Conservation (phyloP, 768 basidiomycete species). For the Boletus coccyginus region DNA sequence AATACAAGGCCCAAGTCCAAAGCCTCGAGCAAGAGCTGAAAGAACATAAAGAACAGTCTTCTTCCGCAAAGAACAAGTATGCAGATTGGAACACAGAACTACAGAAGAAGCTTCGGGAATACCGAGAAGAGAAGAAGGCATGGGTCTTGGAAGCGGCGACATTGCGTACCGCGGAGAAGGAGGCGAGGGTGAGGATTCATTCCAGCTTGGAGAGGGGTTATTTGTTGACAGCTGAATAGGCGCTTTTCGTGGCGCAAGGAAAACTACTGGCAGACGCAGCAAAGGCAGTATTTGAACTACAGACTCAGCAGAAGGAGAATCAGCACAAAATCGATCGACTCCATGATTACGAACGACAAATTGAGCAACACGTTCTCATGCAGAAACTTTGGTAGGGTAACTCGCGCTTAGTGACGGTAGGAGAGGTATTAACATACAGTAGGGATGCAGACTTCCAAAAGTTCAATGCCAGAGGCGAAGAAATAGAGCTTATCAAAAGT, state of each 20-base stretch:
- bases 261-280: constrained; percentile 66
- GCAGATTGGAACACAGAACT: constrained; percentile 81
- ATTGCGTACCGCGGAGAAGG: constrained; percentile 68
- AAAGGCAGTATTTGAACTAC: constrained; percentile 65
- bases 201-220: not conserved
- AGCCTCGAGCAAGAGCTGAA: constrained; percentile 66
- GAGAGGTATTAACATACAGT: constrained; percentile 9
- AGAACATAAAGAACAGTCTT: constrained; percentile 70
- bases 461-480: constrained; percentile 61
- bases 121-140: constrained; percentile 75
- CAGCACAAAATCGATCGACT: constrained; percentile 80
- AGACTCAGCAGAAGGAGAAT: constrained; percentile 74
- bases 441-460: constrained; percentile 77
- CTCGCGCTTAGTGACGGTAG: not conserved
- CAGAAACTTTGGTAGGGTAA: constrained; percentile 71
- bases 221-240: constrained; percentile 35
- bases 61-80: constrained; percentile 72
- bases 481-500: constrained; percentile 54
- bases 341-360: constrained; percentile 82
- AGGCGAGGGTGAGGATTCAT: constrained; percentile 50
- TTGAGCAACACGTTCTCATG: constrained; percentile 75
- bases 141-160: constrained; percentile 71
- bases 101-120: constrained; percentile 70
- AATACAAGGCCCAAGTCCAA: constrained; percentile 67
- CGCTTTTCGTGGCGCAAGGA: constrained; percentile 65